Evolutionary conservation across 83 land plant genomes (phyloP).

Genomic region (Thuja plicata): DNA sequence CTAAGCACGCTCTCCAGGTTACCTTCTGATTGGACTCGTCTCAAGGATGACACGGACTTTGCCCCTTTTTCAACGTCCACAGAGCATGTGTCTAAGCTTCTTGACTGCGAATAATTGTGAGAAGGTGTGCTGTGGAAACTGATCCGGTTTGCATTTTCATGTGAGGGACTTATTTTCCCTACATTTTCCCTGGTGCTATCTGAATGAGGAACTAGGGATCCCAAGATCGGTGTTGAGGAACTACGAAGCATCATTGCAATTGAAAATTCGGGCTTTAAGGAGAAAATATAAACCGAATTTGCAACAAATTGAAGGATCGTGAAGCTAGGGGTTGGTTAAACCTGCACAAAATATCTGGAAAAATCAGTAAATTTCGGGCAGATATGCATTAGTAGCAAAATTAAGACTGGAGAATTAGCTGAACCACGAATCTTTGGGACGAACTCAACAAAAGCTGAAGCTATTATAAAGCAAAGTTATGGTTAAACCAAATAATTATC

Average conservation of each 20-base stretch:
- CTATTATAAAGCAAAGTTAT: neutral
- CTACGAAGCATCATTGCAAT: constrained; percentile 56
- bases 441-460: neutral
- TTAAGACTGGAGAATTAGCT: neutral
- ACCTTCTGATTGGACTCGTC: constrained; percentile 51
- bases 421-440: neutral
- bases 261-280: neutral
- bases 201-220: constrained; percentile 47
- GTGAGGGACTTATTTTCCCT: neutral
- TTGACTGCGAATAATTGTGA: neutral
- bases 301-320: neutral
- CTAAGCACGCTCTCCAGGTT: constrained; percentile 32
- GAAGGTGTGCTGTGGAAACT: constrained; percentile 20
- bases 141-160: constrained; percentile 1
- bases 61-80: constrained; percentile 16
- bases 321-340: neutral
- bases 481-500: neutral
- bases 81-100: neutral
- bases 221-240: constrained; percentile 59
- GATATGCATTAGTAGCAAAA: neutral
- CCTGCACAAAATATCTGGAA: neutral
- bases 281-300: neutral
- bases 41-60: neutral
- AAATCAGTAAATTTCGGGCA: neutral
- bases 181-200: constrained; percentile 10